Conservation (phyloP, 1,139 yeast genomes). For the Yarrowia galli region DNA sequence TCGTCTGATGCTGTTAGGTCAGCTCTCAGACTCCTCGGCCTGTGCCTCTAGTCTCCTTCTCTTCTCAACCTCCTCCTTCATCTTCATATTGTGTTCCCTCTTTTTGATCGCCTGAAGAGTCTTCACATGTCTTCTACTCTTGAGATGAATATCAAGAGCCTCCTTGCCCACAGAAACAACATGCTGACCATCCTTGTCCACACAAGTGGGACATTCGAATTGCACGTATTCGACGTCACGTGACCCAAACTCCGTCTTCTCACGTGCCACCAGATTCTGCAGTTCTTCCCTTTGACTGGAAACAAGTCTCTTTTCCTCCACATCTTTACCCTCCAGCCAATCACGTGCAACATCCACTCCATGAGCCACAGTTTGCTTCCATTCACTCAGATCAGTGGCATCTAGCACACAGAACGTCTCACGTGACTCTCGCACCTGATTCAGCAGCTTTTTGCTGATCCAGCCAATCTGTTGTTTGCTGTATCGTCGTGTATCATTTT, state of each 20-base stretch:
- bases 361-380: slow-evolving; percentile 66
- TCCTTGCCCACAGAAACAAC: slow-evolving; percentile 76
- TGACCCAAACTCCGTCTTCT: slow-evolving; percentile 41
- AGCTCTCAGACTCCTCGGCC: no score
- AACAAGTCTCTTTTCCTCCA: slow-evolving; percentile 56
- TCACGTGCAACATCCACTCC: slow-evolving; percentile 61
- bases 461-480: slow-evolving; percentile 93
- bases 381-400: slow-evolving; percentile 70
- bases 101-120: slow-evolving; percentile 39
- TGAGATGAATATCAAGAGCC: slow-evolving; percentile 71
- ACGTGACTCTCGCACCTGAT: slow-evolving; percentile 61
- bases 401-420: slow-evolving; percentile 74
- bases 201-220: slow-evolving; percentile 69
- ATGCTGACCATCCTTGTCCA: slow-evolving; percentile 61
- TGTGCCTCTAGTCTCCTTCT: not conserved
- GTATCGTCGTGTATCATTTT: slow-evolving; percentile 81
- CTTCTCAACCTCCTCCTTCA: slow-evolving; percentile 23
- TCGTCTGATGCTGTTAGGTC: no score
- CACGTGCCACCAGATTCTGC: slow-evolving; percentile 42
- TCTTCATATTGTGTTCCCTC: slow-evolving; percentile 21
- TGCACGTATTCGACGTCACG: slow-evolving; percentile 69
- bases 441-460: slow-evolving; percentile 72
- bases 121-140: slow-evolving; percentile 57
- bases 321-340: slow-evolving; percentile 50
- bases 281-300: slow-evolving; percentile 50